Percentiles rank a stretch among this genome's conserved stretches.
phyloP scores from a whole-genome alignment of 441 rosid species.

The Croton laevigatus region DNA sequence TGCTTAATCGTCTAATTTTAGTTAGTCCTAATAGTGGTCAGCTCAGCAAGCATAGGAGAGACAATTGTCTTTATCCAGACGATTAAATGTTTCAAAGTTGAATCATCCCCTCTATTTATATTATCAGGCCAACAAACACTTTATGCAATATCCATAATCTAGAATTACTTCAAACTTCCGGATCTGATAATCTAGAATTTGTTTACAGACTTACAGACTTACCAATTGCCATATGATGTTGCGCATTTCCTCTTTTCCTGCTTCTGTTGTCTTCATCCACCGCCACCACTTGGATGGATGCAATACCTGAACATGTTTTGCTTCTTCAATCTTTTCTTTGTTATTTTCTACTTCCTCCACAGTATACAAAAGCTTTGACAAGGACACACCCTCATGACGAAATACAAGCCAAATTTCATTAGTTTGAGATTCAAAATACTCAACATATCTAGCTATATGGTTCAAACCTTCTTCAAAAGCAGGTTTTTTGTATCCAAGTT shows the following conservation, averaged over 20 bases:
- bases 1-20: neutral
- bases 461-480: constrained; percentile 72
- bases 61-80: neutral
- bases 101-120: neutral
- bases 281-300: constrained; percentile 97
- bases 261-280: constrained; percentile 88
- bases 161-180: constrained; percentile 11
- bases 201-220: constrained; percentile 19
- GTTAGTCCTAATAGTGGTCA: neutral
- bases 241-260: constrained; percentile 89
- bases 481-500: constrained; percentile 29
- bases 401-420: constrained; percentile 97
- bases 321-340: constrained; percentile 53
- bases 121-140: constrained; percentile 5
- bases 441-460: constrained; percentile 93
- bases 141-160: neutral
- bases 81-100: neutral
- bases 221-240: constrained; percentile 87
- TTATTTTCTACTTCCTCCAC: constrained; percentile 54
- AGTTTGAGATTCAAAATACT: constrained; percentile 84
- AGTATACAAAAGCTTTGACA: constrained; percentile 87
- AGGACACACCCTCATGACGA: constrained; percentile 79
- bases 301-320: constrained; percentile 55
- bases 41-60: neutral
- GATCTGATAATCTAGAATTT: constrained; percentile 12